A percentile compares a stretch with the other conserved stretches of the same genome.
These are phyloP conservation scores for Mucuna pruriens DNA, from an alignment of 306 rosid genomes.

Conservation along the genomic window DNA sequence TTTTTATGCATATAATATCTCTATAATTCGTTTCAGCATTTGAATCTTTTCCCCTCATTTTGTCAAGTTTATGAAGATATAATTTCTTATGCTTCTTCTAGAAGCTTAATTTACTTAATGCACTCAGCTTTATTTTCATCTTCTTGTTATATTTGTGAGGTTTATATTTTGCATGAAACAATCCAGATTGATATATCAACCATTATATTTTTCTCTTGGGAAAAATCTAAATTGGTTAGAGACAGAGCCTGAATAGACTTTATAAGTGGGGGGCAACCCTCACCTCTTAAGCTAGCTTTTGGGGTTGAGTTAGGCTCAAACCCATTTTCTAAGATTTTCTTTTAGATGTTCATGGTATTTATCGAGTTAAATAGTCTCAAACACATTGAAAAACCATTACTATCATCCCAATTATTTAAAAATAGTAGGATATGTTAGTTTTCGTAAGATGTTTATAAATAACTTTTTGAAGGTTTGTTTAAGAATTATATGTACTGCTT, in stretches of 20 bases:
- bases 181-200: not conserved
- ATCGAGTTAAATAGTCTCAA: no score
- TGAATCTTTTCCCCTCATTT: slow-evolving; percentile 9
- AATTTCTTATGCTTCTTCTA: slow-evolving; percentile 20
- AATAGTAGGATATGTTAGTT: slow-evolving; percentile 19
- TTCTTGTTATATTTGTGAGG: not conserved
- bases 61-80: not conserved
- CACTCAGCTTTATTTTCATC: not conserved
- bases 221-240: no score
- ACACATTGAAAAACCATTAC: not conserved
- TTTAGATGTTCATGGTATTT: no score
- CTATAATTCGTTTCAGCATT: not conserved
- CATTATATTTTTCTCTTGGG: not conserved
- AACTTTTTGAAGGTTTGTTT: not conserved
- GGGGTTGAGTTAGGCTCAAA: no score
- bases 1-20: not conserved
- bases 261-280: no score
- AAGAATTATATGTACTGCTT: not conserved
- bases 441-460: not conserved
- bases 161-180: not conserved
- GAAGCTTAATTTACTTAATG: not conserved
- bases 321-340: no score
- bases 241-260: no score
- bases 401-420: not conserved
- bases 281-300: no score